These are phyloP conservation scores for Pyrenula massariospora DNA, from an alignment of 495 filamentous ascomycete genomes.

Conservation along the genomic window DNA sequence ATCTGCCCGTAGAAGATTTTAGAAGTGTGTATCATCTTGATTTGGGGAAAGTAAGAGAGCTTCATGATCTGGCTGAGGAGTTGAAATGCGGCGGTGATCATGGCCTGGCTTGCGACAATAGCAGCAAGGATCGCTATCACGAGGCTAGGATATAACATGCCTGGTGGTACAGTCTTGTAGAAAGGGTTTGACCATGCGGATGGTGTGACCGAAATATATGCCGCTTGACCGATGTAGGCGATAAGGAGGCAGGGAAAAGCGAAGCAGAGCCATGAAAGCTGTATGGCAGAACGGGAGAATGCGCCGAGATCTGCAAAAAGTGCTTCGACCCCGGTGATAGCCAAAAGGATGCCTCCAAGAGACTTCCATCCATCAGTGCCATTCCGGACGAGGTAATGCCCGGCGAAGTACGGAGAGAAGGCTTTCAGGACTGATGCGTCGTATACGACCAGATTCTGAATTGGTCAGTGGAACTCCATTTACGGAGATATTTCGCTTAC, in stretches of 20 bases:
- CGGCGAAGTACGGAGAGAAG: slow-evolving; percentile 50
- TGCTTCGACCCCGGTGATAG: slow-evolving; percentile 59
- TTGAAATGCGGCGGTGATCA: slow-evolving; percentile 58
- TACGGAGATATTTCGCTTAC: no score
- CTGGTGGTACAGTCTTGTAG: slow-evolving; percentile 49
- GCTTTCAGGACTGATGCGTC: slow-evolving; percentile 52
- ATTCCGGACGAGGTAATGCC: slow-evolving; percentile 45
- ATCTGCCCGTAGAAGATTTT: slow-evolving; percentile 53
- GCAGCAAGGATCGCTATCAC: slow-evolving; percentile 51
- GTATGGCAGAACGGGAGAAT: slow-evolving; percentile 41
- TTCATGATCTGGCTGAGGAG: slow-evolving; percentile 56
- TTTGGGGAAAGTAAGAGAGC: slow-evolving; percentile 54
- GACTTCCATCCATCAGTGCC: slow-evolving; percentile 48
- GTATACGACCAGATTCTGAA: slow-evolving; percentile 37
- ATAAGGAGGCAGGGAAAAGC: slow-evolving; percentile 51
- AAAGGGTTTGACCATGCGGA: slow-evolving; percentile 53
- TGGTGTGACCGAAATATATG: slow-evolving; percentile 44
- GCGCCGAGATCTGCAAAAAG: slow-evolving; percentile 59
- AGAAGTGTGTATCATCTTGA: slow-evolving; percentile 51
- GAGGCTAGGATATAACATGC: slow-evolving; percentile 47
- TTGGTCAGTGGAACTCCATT: no score
- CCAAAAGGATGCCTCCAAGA: slow-evolving; percentile 52
- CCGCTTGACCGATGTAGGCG: slow-evolving; percentile 58
- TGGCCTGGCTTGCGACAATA: slow-evolving; percentile 58
- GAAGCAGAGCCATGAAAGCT: slow-evolving; percentile 47